A percentile compares a stretch with the other conserved stretches of the same genome.
These are phyloP conservation scores for Bipolaris bicolor DNA, from an alignment of 2,329 filamentous ascomycete genomes.

Conservation along the genomic window DNA sequence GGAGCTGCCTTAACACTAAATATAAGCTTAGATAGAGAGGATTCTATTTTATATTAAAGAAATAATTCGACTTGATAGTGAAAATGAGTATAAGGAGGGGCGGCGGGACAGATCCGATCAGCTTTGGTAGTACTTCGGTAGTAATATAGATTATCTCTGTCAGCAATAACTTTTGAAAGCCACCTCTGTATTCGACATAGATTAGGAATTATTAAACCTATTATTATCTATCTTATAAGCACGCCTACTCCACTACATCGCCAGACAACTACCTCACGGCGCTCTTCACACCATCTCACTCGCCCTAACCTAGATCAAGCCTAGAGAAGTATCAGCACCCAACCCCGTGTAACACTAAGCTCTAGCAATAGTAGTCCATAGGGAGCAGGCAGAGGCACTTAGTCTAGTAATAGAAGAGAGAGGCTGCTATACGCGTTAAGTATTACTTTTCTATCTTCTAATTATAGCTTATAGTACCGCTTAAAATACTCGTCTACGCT, in stretches of 20 bases:
- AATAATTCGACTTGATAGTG: constrained; percentile 18
- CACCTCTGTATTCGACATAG: too few species aligned
- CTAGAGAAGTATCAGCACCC: too few species aligned
- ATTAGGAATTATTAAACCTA: too few species aligned
- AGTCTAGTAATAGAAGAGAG: background rate
- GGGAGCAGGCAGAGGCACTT: background rate
- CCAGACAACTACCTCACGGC: too few species aligned
- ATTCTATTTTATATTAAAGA: constrained; percentile 19
- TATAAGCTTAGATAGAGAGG: constrained; percentile 20
- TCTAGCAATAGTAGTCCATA: background rate
- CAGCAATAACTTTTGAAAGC: too few species aligned
- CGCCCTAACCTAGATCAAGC: too few species aligned
- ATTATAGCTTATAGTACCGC: background rate
- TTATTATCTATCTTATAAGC: too few species aligned
- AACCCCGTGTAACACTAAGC: too few species aligned
- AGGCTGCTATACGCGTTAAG: background rate
- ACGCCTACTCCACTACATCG: too few species aligned
- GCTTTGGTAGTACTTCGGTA: constrained; percentile 1
- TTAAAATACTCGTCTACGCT: background rate
- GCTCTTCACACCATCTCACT: too few species aligned
- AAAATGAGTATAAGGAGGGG: constrained; percentile 23
- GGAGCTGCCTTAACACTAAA: constrained; percentile 15
- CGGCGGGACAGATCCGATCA: background rate
- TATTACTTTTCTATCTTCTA: background rate
- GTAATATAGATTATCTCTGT: too few species aligned